A percentile compares a stretch with the other conserved stretches of the same genome.
Conservation (phyloP, 176 grass and related monocot species). For the Thinopyrum elongatum region DNA sequence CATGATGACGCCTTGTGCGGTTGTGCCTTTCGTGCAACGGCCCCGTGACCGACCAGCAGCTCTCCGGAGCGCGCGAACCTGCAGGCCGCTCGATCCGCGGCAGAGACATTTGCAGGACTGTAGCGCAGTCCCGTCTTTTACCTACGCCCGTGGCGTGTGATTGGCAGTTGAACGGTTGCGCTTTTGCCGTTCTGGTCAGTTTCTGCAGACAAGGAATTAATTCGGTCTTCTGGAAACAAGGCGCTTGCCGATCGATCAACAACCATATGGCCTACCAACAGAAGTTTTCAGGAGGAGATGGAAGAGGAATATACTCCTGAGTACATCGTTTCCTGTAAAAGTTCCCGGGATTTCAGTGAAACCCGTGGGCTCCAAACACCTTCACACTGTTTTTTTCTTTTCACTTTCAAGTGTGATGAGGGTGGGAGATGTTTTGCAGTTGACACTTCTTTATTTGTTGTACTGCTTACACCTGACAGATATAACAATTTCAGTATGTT, state of each 20-base stretch:
- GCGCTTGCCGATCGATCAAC: not conserved
- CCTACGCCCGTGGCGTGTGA: not conserved
- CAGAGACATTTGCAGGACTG: not conserved
- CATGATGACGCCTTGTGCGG: not conserved
- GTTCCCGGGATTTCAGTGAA: too few species aligned
- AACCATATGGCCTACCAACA: not conserved
- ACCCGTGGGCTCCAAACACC: too few species aligned
- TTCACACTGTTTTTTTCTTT: too few species aligned
- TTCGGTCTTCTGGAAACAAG: not conserved
- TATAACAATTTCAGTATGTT: not conserved
- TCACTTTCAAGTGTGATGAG: not conserved
- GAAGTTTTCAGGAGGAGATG: not conserved
- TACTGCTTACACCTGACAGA: not conserved
- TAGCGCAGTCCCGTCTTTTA: not conserved
- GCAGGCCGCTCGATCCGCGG: not conserved
- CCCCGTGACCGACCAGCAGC: conserved; percentile 20
- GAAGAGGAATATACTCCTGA: too few species aligned
- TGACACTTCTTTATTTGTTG: not conserved
- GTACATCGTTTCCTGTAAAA: too few species aligned
- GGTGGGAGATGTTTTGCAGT: not conserved
- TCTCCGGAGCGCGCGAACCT: not conserved
- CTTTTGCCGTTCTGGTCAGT: not conserved
- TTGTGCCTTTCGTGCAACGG: not conserved
- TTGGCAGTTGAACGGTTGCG: not conserved
- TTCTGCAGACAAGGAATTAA: not conserved